phyloP scores from a whole-genome alignment of 192 early-diverging fungal species.

The Backusella australiensis region DNA sequence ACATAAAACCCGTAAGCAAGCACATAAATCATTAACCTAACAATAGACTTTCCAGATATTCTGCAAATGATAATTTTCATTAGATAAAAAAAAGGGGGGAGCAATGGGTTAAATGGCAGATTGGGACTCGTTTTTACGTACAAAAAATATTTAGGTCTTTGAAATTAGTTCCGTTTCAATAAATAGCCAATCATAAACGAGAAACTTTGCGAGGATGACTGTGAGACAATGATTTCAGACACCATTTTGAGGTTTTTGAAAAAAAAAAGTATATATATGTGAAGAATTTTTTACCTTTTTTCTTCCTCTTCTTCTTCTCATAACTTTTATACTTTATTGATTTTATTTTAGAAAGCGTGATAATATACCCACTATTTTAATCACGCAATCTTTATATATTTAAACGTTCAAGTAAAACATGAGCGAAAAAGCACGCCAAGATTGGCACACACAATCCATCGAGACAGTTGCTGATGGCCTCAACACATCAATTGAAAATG shows the following conservation, averaged over 20 bases:
- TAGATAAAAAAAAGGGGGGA: background rate
- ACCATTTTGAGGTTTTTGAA: background rate
- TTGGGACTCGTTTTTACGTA: background rate
- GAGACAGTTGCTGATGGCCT: background rate
- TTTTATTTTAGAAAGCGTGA: background rate
- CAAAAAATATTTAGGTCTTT: slow-evolving; percentile 1
- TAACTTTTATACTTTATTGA: background rate
- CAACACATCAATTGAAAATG: slow-evolving; percentile 10
- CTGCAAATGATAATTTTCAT: background rate
- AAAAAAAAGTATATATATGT: background rate
- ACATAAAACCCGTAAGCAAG: background rate
- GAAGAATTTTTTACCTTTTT: background rate
- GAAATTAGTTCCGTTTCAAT: background rate
- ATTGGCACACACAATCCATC: slow-evolving; percentile 21
- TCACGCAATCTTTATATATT: background rate
- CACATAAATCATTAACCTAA: background rate
- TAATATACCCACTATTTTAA: background rate
- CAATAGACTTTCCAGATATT: background rate
- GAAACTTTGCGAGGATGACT: background rate
- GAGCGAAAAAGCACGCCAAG: background rate
- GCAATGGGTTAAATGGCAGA: background rate
- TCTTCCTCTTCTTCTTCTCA: background rate
- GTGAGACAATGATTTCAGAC: background rate
- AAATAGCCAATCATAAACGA: background rate
- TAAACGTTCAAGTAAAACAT: background rate